phyloP scores from a whole-genome alignment of 2,329 filamentous ascomycete genomes.

The Rhynchosporium agropyri region DNA sequence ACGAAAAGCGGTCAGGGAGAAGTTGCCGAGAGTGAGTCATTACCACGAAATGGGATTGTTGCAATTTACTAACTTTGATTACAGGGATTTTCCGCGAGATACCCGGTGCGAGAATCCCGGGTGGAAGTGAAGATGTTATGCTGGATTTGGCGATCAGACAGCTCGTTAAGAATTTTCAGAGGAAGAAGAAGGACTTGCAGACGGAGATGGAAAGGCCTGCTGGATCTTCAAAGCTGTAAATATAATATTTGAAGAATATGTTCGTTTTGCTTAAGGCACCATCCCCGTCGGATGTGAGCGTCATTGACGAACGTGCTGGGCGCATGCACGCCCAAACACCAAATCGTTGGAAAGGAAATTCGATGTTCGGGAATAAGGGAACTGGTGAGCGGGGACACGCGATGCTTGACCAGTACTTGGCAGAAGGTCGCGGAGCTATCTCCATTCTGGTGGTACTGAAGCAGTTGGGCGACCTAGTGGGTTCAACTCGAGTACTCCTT shows the following conservation, averaged over 20 bases:
- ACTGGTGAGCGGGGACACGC: no score
- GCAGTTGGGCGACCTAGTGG: no score
- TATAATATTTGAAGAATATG: neutral
- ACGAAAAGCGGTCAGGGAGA: constrained; percentile 72
- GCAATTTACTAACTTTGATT: constrained; percentile 14
- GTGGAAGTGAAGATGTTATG: constrained; percentile 74
- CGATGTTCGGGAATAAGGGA: no score
- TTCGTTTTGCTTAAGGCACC: no score
- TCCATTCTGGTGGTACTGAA: no score
- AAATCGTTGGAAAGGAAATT: no score
- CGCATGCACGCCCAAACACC: no score
- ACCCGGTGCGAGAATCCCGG: constrained; percentile 63
- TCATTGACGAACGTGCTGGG: no score
- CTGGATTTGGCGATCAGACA: constrained; percentile 70
- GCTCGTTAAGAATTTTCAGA: constrained; percentile 68
- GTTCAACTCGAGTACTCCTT: constrained; percentile 16
- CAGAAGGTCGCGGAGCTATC: no score
- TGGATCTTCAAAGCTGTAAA: constrained; percentile 49
- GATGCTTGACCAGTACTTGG: no score
- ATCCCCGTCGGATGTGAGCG: no score
- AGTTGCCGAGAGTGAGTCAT: constrained; percentile 64
- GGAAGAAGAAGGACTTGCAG: constrained; percentile 57
- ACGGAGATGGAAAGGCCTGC: constrained; percentile 27
- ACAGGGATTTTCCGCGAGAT: constrained; percentile 65
- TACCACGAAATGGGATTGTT: neutral